These are phyloP conservation scores for Emmonsia crescens DNA, from an alignment of 2,329 filamentous ascomycete species.

Conservation along the genomic window DNA sequence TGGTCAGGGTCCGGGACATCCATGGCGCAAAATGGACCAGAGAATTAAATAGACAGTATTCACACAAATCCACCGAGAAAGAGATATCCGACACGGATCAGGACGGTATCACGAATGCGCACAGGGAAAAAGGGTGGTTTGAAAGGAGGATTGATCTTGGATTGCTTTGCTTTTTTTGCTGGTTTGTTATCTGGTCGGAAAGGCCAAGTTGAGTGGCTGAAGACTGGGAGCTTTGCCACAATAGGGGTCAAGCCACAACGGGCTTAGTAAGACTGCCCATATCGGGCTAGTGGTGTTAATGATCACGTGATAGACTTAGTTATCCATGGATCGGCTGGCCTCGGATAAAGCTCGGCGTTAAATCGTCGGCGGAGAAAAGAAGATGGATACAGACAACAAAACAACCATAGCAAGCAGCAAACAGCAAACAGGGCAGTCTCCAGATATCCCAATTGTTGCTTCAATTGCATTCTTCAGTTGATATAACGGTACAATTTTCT, in stretches of 20 bases:
- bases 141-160: not conserved
- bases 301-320: constrained; percentile 10
- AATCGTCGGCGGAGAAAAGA: not conserved
- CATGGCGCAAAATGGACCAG: constrained; percentile 41
- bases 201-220: not conserved
- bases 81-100: not conserved
- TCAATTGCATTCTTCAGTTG: not conserved
- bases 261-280: not conserved
- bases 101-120: not conserved
- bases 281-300: not conserved
- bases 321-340: constrained; percentile 20
- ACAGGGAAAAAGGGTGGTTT: not conserved
- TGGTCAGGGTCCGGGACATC: constrained; percentile 77
- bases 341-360: constrained; percentile 13
- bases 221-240: not conserved
- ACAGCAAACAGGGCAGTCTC: not conserved
- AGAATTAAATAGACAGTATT: not conserved
- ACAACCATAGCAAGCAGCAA: not conserved
- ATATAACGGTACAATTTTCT: constrained; percentile 29
- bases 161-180: not conserved
- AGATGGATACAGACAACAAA: not conserved
- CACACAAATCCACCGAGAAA: not conserved
- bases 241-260: not conserved
- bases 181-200: not conserved
- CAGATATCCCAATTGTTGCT: not conserved